Conservation (phyloP, 179 eudicot species). For the Camellia oleifera region DNA sequence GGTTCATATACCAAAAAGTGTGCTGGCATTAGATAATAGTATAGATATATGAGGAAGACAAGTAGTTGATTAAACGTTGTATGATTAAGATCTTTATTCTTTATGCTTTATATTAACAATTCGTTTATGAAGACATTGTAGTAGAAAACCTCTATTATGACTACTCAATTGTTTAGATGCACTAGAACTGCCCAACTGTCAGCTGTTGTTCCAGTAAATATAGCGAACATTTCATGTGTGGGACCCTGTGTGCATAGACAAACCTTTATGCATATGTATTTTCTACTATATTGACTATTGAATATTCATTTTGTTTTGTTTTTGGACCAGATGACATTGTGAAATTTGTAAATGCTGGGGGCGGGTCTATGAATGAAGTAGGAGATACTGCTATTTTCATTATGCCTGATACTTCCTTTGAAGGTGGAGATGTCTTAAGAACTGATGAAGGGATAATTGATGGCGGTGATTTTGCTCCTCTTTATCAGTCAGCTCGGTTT, state of each 20-base stretch:
- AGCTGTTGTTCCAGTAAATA: not conserved
- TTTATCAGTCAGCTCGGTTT: conserved; percentile 64
- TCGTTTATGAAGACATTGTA: not conserved
- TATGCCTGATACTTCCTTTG: conserved; percentile 41
- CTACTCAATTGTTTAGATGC: not conserved
- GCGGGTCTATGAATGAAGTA: conserved; percentile 29
- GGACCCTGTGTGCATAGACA: too few relatives aligned
- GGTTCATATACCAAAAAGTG: too few relatives aligned
- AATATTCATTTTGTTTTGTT: not conserved
- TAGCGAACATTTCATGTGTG: not conserved
- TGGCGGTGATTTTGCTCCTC: conserved; percentile 50
- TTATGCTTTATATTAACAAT: not conserved
- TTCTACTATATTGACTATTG: not conserved
- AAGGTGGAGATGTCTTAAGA: conserved; percentile 54
- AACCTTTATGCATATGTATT: not conserved
- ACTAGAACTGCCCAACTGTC: not conserved
- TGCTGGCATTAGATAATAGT: too few relatives aligned
- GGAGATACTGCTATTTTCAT: conserved; percentile 36
- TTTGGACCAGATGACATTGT: conserved; percentile 45
- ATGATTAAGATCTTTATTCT: not conserved
- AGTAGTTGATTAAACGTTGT: not conserved
- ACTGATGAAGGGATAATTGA: conserved; percentile 53
- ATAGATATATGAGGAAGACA: not conserved
- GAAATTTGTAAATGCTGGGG: conserved; percentile 61
- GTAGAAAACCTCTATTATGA: not conserved